A percentile compares a stretch with the other conserved stretches of the same genome.
Conservation (phyloP, 148 eudicot species). For the Cornus suecica region DNA sequence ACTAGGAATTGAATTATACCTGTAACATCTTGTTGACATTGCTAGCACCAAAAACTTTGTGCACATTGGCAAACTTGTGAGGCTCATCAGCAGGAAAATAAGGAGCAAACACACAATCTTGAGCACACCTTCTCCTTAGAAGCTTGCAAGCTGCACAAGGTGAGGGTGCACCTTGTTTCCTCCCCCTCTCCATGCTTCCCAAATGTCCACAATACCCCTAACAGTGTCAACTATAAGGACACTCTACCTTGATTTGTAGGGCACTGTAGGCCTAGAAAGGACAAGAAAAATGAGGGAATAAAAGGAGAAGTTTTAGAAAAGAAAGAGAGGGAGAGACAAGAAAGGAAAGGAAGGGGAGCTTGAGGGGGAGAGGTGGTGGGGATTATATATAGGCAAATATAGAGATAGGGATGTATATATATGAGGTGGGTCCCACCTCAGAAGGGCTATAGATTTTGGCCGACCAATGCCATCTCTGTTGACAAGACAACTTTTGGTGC, state of each 20-base stretch:
- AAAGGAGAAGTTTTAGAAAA: not conserved
- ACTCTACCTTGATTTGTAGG: not conserved
- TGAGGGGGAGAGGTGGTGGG: not conserved
- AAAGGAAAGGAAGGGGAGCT: not conserved
- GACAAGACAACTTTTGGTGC: not conserved
- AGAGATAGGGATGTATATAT: not conserved
- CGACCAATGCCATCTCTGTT: not conserved
- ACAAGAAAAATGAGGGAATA: not conserved
- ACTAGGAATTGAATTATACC: not conserved
- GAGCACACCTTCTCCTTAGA: constrained; percentile 9
- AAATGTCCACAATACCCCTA: not conserved
- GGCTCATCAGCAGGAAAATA: constrained; percentile 8
- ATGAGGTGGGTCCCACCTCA: not conserved
- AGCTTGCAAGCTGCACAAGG: constrained; percentile 12
- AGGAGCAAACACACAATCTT: constrained; percentile 14
- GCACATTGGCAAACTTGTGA: constrained; percentile 4
- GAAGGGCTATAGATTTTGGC: not conserved
- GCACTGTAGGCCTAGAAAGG: not conserved
- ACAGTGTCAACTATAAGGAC: not conserved
- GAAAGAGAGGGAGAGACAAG: not conserved
- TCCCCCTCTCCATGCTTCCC: constrained; percentile 2
- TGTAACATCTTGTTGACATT: constrained; percentile 9
- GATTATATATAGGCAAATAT: not conserved
- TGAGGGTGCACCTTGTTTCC: not conserved
- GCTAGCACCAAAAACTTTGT: constrained; percentile 8